phyloP scores from a whole-genome alignment of 371 early-diverging fungal species.

The Actinomortierella wolfii region DNA sequence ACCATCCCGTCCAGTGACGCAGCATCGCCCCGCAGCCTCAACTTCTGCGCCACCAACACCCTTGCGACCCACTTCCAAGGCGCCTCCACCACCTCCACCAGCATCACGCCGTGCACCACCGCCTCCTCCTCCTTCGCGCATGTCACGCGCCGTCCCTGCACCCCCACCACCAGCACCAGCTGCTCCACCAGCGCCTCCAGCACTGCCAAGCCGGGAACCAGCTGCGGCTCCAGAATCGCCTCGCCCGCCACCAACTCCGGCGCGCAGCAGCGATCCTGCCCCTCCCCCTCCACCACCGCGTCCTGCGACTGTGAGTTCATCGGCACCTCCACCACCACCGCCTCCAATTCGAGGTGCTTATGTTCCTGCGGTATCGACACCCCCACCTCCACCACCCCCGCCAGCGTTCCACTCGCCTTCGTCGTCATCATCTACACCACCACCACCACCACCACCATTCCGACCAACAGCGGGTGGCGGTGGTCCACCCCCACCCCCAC shows the following conservation, averaged over 20 bases:
- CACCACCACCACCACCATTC: conserved; percentile 45
- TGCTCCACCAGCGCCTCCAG: conserved; percentile 34
- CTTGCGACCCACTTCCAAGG: conserved; percentile 22
- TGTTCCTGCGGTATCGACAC: conserved; percentile 18
- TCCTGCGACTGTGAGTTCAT: conserved; percentile 5
- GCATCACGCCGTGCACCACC: conserved; percentile 40
- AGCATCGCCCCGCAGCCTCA: conserved; percentile 35
- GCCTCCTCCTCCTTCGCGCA: conserved; percentile 44
- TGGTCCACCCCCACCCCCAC: conserved; percentile 24
- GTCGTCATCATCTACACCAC: conserved; percentile 18
- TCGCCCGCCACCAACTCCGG: conserved; percentile 34
- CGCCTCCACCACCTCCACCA: conserved; percentile 48
- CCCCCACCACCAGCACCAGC: conserved; percentile 13
- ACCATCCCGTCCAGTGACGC: conserved; percentile 7
- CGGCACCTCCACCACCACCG: conserved; percentile 37
- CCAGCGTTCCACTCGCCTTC: conserved; percentile 13
- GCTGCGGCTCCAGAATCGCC: conserved; percentile 14
- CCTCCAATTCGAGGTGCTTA: conserved; percentile 28
- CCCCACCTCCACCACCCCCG: conserved; percentile 42
- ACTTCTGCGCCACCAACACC: conserved; percentile 31
- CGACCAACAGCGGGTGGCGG: conserved; percentile 17
- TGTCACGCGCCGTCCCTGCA: conserved; percentile 24
- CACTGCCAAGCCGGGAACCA: conserved; percentile 34
- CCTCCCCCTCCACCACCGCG: conserved; percentile 46
- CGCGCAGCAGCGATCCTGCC: conserved; percentile 18